Evolutionary conservation across 148 eudicot species (phyloP).

Genomic region (Linanthus parryae): DNA sequence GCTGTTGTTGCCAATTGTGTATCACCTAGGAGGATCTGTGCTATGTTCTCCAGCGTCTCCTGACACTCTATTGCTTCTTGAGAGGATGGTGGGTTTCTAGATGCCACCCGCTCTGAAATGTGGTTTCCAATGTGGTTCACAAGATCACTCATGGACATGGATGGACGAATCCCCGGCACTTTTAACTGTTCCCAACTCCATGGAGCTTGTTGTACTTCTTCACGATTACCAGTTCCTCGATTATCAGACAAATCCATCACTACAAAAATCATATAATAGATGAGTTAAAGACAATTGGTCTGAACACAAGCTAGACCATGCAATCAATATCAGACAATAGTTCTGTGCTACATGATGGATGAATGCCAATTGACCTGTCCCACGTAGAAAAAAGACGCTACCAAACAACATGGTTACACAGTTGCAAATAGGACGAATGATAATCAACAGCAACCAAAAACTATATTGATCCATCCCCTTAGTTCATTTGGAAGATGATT

Average conservation of each 20-base stretch:
- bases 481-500: too few species aligned
- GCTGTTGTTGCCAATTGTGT: constrained; percentile 35
- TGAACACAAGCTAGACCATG: neutral
- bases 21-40: constrained; percentile 57
- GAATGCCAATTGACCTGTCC: too few species aligned
- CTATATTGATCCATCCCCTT: too few species aligned
- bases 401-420: too few species aligned
- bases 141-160: constrained; percentile 70
- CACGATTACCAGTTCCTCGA: constrained; percentile 34
- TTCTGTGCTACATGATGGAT: too few species aligned
- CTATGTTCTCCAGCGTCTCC: constrained; percentile 50
- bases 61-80: constrained; percentile 40
- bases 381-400: too few species aligned
- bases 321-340: too few species aligned
- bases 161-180: constrained; percentile 38
- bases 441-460: too few species aligned
- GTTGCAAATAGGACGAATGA: too few species aligned
- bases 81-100: constrained; percentile 23
- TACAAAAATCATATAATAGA: neutral
- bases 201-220: constrained; percentile 10
- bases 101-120: constrained; percentile 42
- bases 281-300: neutral
- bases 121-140: constrained; percentile 58
- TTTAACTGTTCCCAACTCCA: constrained; percentile 37
- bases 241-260: constrained; percentile 46